Evolutionary conservation across 139 green algal genomes (phyloP).

Genomic region (Chlorella sp.): DNA sequence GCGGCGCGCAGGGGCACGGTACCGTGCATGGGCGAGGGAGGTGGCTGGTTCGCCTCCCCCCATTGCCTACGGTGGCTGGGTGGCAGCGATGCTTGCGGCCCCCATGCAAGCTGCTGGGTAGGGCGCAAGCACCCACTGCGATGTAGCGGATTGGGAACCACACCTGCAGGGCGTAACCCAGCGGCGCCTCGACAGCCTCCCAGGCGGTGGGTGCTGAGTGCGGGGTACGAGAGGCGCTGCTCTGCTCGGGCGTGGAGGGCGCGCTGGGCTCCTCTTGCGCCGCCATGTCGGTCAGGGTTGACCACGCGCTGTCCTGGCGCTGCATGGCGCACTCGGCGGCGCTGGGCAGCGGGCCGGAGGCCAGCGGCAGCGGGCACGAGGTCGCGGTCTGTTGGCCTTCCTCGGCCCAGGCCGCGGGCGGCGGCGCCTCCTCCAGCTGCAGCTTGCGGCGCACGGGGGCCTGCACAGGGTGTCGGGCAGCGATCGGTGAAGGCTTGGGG

Average conservation of each 20-base stretch:
- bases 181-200: neutral
- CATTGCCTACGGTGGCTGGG: neutral
- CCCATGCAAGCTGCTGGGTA: no score
- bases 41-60: neutral
- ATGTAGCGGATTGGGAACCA: neutral
- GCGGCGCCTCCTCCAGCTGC: neutral
- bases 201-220: neutral
- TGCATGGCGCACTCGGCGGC: neutral
- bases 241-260: slow-evolving; percentile 8
- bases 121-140: no score
- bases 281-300: neutral
- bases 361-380: no score
- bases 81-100: no score
- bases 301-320: slow-evolving; percentile 10
- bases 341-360: no score
- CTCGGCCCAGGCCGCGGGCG: no score
- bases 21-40: neutral
- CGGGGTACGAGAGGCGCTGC: neutral
- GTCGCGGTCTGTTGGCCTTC: no score
- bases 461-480: neutral
- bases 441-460: neutral
- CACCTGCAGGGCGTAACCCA: slow-evolving; percentile 26
- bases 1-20: neutral
- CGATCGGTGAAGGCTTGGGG: neutral
- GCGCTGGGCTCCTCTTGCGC: neutral